A percentile compares a stretch with the other conserved stretches of the same genome.
phyloP scores from a whole-genome alignment of 2,329 filamentous ascomycete species.

The Cyanodermella asteris region DNA sequence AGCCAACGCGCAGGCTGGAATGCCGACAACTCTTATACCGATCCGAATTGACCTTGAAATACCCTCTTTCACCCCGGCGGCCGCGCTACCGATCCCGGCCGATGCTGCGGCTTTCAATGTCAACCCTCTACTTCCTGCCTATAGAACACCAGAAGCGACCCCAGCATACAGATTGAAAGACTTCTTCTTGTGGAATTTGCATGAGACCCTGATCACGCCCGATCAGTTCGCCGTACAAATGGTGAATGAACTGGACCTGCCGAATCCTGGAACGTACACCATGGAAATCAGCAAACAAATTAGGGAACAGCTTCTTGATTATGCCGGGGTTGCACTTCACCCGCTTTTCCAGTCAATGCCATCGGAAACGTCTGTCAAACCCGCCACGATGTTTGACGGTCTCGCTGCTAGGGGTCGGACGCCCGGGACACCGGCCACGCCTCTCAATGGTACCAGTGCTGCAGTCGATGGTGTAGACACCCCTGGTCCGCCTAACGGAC shows the following conservation, averaged over 20 bases:
- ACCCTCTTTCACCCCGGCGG: slow-evolving; percentile 36
- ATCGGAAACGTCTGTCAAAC: slow-evolving; percentile 13
- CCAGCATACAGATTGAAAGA: slow-evolving; percentile 78
- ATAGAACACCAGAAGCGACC: slow-evolving; percentile 56
- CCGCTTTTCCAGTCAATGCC: slow-evolving; percentile 52
- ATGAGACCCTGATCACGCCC: slow-evolving; percentile 81
- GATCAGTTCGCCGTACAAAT: slow-evolving; percentile 85
- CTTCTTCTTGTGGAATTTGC: slow-evolving; percentile 93
- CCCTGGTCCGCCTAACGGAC: too few species aligned
- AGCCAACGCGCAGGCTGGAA: slow-evolving; percentile 41
- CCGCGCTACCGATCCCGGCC: slow-evolving; percentile 24
- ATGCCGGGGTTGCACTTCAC: slow-evolving; percentile 81
- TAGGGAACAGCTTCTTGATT: slow-evolving; percentile 83
- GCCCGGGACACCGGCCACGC: slow-evolving; percentile 21
- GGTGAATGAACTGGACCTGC: slow-evolving; percentile 82
- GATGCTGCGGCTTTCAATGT: slow-evolving; percentile 18
- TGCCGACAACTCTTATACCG: slow-evolving; percentile 79
- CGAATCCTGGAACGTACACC: slow-evolving; percentile 46
- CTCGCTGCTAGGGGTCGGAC: slow-evolving; percentile 6
- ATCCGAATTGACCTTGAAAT: slow-evolving; percentile 94
- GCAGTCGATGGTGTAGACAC: slow-evolving; percentile 14
- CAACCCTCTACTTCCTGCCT: slow-evolving; percentile 53
- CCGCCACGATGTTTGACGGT: slow-evolving; percentile 14
- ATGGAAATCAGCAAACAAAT: slow-evolving; percentile 83
- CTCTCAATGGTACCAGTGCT: slow-evolving; percentile 31